Evolutionary conservation across 164 flowering plant species (phyloP).

Genomic region (Stephania japonica): DNA sequence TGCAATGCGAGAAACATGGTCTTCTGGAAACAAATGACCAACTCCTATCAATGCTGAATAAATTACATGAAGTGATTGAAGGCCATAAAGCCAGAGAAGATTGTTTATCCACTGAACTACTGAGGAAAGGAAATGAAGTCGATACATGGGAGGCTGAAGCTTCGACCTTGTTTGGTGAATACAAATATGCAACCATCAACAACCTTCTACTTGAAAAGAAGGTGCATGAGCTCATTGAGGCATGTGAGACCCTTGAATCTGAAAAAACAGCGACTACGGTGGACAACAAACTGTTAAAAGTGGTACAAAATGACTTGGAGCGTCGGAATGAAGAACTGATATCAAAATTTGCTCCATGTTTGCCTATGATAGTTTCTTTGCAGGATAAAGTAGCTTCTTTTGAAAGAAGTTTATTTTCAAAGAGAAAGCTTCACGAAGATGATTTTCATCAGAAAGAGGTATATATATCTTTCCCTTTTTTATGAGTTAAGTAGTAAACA

Average conservation of each 20-base stretch:
- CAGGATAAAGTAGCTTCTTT: conserved; percentile 49
- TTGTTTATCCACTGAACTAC: conserved; percentile 47
- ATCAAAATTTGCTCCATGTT: conserved; percentile 46
- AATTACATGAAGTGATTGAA: conserved; percentile 36
- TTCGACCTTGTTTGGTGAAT: conserved; percentile 59
- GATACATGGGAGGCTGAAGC: conserved; percentile 81
- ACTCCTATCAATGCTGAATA: conserved; percentile 36
- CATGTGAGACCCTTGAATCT: conserved; percentile 44
- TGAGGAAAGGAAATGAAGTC: conserved; percentile 38
- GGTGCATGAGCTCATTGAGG: conserved; percentile 51
- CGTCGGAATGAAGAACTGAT: conserved; percentile 46
- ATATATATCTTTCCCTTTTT: conserved; percentile 10
- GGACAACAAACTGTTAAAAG: conserved; percentile 49
- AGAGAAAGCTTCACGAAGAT: conserved; percentile 20
- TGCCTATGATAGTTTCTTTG: conserved; percentile 45
- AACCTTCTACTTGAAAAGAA: conserved; percentile 50
- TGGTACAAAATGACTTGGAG: conserved; percentile 42
- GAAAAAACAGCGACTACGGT: conserved; percentile 31
- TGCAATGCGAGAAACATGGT: conserved; percentile 45
- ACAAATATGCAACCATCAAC: conserved; percentile 18
- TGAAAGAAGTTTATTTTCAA: conserved; percentile 39
- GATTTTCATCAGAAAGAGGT: conserved; percentile 33
- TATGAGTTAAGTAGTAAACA: not conserved
- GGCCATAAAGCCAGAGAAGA: conserved; percentile 44
- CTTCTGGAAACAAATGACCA: conserved; percentile 37